Base-by-base conservation (phyloP, 2,329 filamentous ascomycete genomes). In the Calonectria pseudoturangicola region DNA sequence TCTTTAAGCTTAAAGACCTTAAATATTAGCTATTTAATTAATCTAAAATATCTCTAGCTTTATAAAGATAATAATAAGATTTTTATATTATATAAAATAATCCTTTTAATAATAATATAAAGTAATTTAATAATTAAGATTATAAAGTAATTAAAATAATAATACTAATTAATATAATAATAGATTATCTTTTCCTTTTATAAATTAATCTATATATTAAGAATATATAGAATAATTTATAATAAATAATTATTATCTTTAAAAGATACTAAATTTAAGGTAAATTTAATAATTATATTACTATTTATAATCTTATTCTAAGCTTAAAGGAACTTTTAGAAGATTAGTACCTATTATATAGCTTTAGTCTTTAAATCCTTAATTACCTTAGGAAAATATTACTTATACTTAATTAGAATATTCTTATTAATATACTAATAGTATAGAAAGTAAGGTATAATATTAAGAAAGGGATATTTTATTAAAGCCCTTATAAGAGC, bases 361-460 rank as follows among this genome's bases (percentile, higher is more conserved):
- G 12, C 6, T 21, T 13, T 27, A 50, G 13, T 25, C 4, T 27
- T 21, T 12, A 13, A 2, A 50, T 50, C 21, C 2, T 27, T 21
- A 9, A n/a, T 58, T 16, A 16, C 30, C 30, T 58, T 58, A 27
- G 9, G 16, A 25, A 62, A 62, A 43, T 41, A 43, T 2, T 43
- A 10, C 36, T 43, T 62, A 5, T 4, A 27, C 12, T 62, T 27
- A 9, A 36, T n/a, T 15, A 62, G n/a, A 13, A 62, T 16, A 28
- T 62, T 62, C 21, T 25, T 62, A 62, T 62, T 62, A 43, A 62
- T 21, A 43, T 62, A 21, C 56, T 21, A 62, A 27, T 12, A 21
- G 21, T 21, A 62, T 18, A 62, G 21, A 10, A 62, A 25, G 16
- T 62, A 27, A 43, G 36, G 36, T 5, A 43, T 27, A 27, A 2